phyloP scores from a whole-genome alignment of 2,329 filamentous ascomycete genomes.

The Botrytis tulipae region DNA sequence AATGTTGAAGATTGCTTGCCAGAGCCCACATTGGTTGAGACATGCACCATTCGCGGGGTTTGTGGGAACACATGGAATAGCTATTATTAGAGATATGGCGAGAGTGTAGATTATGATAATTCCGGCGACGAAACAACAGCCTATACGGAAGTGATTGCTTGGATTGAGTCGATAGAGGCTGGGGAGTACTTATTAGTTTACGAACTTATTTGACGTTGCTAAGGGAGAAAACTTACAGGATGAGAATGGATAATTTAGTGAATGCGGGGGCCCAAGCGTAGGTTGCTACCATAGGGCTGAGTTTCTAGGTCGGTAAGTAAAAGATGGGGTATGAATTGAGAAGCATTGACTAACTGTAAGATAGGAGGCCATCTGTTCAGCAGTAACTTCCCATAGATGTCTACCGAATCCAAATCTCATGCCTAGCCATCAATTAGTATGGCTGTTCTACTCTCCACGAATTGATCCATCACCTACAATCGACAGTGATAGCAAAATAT shows the following conservation, averaged over 20 bases:
- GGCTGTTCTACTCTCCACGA: too few relatives aligned
- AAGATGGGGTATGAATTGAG: background rate
- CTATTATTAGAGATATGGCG: background rate
- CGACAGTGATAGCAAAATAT: background rate
- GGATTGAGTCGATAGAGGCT: conserved; percentile 1
- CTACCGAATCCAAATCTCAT: conserved; percentile 6
- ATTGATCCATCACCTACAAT: background rate
- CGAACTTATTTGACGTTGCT: too few relatives aligned
- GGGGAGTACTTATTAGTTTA: background rate
- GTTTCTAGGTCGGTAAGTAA: background rate
- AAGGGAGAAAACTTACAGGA: background rate
- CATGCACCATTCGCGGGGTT: background rate
- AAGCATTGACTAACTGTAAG: background rate
- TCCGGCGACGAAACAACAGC: background rate
- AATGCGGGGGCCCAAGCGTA: conserved; percentile 3
- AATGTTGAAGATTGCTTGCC: conserved; percentile 4
- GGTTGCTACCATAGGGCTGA: conserved; percentile 1
- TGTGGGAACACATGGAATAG: background rate
- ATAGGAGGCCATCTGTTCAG: background rate
- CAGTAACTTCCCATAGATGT: conserved; percentile 7
- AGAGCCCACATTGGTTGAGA: background rate
- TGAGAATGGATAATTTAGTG: background rate
- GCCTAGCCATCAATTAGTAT: background rate
- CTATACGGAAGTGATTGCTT: background rate
- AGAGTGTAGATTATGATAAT: conserved; percentile 2